Evolutionary conservation across 306 rosid species (phyloP).

Genomic region (Pterocarpus macrocarpus): DNA sequence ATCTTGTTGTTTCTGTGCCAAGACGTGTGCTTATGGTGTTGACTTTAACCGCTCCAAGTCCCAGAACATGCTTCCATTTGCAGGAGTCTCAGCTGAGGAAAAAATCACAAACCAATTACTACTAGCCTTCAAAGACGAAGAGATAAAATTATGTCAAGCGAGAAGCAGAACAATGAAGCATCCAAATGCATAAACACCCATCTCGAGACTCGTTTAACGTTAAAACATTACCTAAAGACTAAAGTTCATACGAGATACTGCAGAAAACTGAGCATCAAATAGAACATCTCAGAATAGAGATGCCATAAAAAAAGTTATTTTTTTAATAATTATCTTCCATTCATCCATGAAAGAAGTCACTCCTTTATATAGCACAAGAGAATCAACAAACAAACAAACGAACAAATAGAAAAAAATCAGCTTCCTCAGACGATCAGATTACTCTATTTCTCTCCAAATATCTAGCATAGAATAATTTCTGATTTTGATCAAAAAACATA

Average conservation of each 20-base stretch:
- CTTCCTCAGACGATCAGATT: constrained; percentile 3
- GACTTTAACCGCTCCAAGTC: constrained; percentile 59
- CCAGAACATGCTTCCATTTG: constrained; percentile 69
- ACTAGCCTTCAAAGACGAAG: constrained; percentile 25
- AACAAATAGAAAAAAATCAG: neutral
- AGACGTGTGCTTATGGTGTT: constrained; percentile 31
- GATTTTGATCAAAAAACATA: neutral
- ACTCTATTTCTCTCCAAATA: neutral
- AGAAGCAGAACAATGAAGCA: constrained; percentile 6
- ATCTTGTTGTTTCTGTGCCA: constrained; percentile 52
- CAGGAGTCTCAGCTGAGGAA: constrained; percentile 47
- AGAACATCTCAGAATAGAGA: constrained; percentile 2
- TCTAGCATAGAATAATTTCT: neutral
- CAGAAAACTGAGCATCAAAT: constrained; percentile 25
- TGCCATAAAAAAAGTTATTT: neutral
- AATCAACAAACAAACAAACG: neutral
- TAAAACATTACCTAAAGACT: neutral
- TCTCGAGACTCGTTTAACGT: neutral
- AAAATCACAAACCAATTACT: constrained; percentile 28
- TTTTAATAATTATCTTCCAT: neutral
- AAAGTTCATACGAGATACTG: neutral
- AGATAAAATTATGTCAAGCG: neutral
- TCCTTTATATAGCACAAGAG: neutral
- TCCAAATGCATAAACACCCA: neutral
- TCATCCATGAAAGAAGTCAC: neutral